Evolutionary conservation across 805 yeast species (phyloP).

Genomic region (Lipomyces mesembrius): DNA sequence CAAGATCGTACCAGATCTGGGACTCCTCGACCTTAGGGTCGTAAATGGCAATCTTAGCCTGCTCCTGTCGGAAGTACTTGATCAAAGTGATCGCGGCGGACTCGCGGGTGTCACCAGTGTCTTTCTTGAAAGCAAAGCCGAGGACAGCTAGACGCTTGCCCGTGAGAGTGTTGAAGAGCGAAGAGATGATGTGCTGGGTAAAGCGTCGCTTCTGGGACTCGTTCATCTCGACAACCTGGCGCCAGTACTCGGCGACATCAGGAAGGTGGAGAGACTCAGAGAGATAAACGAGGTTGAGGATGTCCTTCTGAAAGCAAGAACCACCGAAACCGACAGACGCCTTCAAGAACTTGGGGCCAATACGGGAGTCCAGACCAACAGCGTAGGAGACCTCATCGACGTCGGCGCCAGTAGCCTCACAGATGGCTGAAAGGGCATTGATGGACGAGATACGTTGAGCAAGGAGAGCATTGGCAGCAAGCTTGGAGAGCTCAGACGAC

Average conservation of each 20-base stretch:
- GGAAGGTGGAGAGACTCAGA: conserved; percentile 44
- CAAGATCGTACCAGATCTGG: conserved; percentile 42
- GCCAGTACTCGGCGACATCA: conserved; percentile 43
- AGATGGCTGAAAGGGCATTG: conserved; percentile 44
- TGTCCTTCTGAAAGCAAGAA: conserved; percentile 44
- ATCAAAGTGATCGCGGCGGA: conserved; percentile 43
- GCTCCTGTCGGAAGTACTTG: conserved; percentile 41
- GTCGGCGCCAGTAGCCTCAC: conserved; percentile 45
- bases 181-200: conserved; percentile 41
- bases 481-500: conserved; percentile 45
- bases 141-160: conserved; percentile 42
- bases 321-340: conserved; percentile 45
- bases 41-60: conserved; percentile 42
- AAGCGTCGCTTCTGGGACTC: conserved; percentile 43
- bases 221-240: conserved; percentile 44
- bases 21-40: conserved; percentile 45
- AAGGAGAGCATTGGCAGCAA: conserved; percentile 44
- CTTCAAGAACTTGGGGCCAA: conserved; percentile 44
- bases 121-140: conserved; percentile 45
- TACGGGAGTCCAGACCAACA: conserved; percentile 43
- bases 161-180: conserved; percentile 43
- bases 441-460: conserved; percentile 45
- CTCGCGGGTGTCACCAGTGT: conserved; percentile 45
- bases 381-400: conserved; percentile 45
- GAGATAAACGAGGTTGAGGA: conserved; percentile 42